These are phyloP conservation scores for Kwoniella sp. DNA, from an alignment of 768 basidiomycete species.

Conservation along the genomic window DNA sequence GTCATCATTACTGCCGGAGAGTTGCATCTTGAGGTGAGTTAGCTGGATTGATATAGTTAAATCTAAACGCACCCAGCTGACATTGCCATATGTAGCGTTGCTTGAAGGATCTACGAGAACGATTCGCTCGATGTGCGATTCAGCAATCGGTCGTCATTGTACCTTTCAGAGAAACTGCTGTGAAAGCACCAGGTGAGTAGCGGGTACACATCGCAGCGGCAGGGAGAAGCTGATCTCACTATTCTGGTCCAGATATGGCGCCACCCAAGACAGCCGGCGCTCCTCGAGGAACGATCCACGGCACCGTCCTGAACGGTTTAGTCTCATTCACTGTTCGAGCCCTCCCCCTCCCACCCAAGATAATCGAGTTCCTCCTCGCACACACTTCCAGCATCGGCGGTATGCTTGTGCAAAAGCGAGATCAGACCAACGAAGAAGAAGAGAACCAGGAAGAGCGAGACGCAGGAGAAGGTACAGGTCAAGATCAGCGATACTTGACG, in stretches of 20 bases:
- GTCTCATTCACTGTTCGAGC: constrained; percentile 84
- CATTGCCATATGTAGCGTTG: constrained; percentile 69
- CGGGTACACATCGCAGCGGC: neutral
- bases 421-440: constrained; percentile 26
- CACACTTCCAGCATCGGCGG: constrained; percentile 67
- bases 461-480: constrained; percentile 58
- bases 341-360: constrained; percentile 68
- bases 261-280: constrained; percentile 72
- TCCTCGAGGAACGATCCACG: constrained; percentile 74
- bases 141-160: constrained; percentile 94
- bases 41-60: neutral
- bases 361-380: constrained; percentile 75
- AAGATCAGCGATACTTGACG: constrained; percentile 66
- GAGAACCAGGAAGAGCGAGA: constrained; percentile 35
- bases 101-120: constrained; percentile 89
- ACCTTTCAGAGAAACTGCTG: constrained; percentile 92
- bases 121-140: constrained; percentile 90
- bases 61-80: neutral
- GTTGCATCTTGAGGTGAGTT: constrained; percentile 82
- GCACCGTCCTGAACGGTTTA: constrained; percentile 68
- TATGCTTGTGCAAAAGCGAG: constrained; percentile 60
- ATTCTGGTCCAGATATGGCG: constrained; percentile 71
- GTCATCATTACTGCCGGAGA: constrained; percentile 96
- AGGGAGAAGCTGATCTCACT: neutral
- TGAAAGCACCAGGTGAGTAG: constrained; percentile 69